Evolutionary conservation across 192 early-diverging fungal species (phyloP), one percentile per base, ranked within the genome.

Genomic region (Phycomyces nitens): DNA sequence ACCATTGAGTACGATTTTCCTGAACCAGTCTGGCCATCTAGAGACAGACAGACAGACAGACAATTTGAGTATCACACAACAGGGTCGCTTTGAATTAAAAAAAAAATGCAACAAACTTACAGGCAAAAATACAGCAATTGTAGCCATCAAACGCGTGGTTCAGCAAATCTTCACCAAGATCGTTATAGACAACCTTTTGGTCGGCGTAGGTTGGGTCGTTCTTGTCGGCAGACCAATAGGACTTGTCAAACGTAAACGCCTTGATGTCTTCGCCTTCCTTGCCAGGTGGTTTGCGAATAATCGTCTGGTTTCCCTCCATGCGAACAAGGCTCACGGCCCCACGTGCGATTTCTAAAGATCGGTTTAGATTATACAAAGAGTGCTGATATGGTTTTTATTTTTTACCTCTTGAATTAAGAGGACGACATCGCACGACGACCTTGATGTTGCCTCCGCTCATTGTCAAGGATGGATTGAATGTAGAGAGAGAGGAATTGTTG

Each of bases 121-220:
- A 97, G 14, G 95, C 95, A 73, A 97, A 95, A 42, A 97, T 86
- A 76, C 93, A 95, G 44, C 85, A 88, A 72, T 97, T 94, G 75
- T 94, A 97, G 23, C 95, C 95, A 16, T 81, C 81, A 53, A 97
- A 87, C 2, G 94, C 88, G 64, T 96, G 94, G 53, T 89, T 84
- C 4, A 96, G 77, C 20, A 97, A 67, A 12, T 92, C 86, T 26
- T 73, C 74, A 7, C 92, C 93, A 18, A 94, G 79, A 40, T 88
- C 86, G 29, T 81, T 77, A 70, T 91, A 97, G 22, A 97, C 82
- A 1, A 60, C 74, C 61, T 84, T 66, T 62, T 96, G 94, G 57
- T 84, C 82, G 47, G 93, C 92, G 60, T 84, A 88, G 34, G 73
- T 62, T 0, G 84, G 64, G 49, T 84, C 83, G 34, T 41, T 76